phyloP scores from a whole-genome alignment of 345 rosid species.

The Heritiera littoralis region DNA sequence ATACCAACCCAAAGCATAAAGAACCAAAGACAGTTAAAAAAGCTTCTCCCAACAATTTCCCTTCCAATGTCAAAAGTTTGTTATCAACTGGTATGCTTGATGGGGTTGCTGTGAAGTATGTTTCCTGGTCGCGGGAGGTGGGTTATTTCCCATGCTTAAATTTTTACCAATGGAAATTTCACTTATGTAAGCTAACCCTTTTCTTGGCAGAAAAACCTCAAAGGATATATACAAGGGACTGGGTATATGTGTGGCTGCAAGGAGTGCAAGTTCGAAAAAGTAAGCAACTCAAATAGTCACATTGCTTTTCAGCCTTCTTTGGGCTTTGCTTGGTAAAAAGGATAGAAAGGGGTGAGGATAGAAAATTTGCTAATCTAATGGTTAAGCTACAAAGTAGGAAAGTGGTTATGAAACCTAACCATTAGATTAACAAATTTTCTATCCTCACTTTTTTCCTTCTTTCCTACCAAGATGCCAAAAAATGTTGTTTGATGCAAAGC shows the following conservation, averaged over 20 bases:
- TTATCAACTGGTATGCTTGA: conserved; percentile 74
- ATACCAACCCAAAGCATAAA: conserved; percentile 32
- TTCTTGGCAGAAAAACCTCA: conserved; percentile 48
- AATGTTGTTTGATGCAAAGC: background rate
- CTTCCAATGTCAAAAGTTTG: conserved; percentile 70
- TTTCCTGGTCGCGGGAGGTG: conserved; percentile 73
- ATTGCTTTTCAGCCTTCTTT: no score
- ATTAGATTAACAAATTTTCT: no score
- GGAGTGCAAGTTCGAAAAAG: conserved; percentile 54
- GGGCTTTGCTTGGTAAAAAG: no score
- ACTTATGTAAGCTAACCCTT: background rate
- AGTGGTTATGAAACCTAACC: no score
- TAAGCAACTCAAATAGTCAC: conserved; percentile 16
- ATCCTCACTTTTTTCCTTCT: no score
- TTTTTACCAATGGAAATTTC: background rate
- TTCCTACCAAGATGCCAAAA: background rate
- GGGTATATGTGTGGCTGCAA: conserved; percentile 63
- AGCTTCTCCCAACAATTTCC: conserved; percentile 54
- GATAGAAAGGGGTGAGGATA: no score
- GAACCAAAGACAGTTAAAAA: conserved; percentile 48
- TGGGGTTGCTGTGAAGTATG: conserved; percentile 64
- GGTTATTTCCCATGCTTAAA: conserved; percentile 10
- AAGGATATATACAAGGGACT: conserved; percentile 50
- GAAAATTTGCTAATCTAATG: no score
- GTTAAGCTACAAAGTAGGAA: no score